These are phyloP conservation scores for Glonium stellatum DNA, from an alignment of 495 filamentous ascomycete species.

Conservation along the genomic window DNA sequence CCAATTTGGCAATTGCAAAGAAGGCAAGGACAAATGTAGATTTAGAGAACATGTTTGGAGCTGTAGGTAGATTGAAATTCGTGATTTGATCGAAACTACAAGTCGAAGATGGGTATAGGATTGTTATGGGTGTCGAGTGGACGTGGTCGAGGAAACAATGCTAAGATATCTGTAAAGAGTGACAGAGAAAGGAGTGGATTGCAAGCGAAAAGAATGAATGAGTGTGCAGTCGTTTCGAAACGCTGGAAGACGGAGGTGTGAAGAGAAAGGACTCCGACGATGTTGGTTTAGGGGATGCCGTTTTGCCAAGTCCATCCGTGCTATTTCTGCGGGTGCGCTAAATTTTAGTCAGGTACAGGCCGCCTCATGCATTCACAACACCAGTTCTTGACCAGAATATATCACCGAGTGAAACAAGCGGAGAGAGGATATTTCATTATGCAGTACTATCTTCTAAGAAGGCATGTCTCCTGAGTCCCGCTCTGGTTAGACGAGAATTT, in stretches of 20 bases:
- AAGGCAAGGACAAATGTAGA: conserved; percentile 30
- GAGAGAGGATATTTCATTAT: conserved; percentile 1
- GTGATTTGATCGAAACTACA: neutral
- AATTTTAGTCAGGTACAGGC: neutral
- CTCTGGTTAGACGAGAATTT: neutral
- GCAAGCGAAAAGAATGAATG: conserved; percentile 1
- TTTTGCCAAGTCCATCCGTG: neutral
- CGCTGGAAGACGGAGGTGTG: neutral
- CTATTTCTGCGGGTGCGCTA: neutral
- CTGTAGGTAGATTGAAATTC: conserved; percentile 8
- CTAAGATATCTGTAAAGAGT: conserved; percentile 1
- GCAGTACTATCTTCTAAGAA: neutral
- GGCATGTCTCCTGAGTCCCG: neutral
- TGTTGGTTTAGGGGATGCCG: neutral
- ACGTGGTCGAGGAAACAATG: neutral
- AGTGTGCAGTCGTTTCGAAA: conserved; percentile 6
- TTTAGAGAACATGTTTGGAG: conserved; percentile 35
- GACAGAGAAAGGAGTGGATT: conserved; percentile 5
- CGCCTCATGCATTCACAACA: too few relatives aligned
- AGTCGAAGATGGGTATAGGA: neutral
- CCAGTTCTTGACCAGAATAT: too few relatives aligned
- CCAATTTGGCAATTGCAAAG: conserved; percentile 32
- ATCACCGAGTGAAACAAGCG: neutral
- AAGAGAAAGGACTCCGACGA: neutral
- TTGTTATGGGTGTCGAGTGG: neutral